These are phyloP conservation scores for Scalesia atractyloides DNA, from an alignment of 129 eudicot genomes.

Conservation along the genomic window DNA sequence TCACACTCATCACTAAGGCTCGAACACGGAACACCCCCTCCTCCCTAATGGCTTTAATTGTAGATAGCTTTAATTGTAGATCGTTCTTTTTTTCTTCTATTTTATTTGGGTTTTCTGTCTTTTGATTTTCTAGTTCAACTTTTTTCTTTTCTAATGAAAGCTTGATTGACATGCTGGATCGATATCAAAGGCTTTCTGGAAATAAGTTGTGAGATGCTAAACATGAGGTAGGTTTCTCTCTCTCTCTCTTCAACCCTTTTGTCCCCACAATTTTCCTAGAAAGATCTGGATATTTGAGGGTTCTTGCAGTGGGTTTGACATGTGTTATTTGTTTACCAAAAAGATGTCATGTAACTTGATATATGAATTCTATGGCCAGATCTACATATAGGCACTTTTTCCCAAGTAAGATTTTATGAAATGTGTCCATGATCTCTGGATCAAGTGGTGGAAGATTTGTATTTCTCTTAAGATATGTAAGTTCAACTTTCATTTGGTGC, in stretches of 20 bases:
- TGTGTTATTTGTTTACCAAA: slow-evolving; percentile 45
- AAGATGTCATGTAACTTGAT: slow-evolving; percentile 48
- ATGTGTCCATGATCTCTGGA: no score
- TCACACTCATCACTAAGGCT: no score
- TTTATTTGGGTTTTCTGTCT: neutral
- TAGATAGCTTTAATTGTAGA: no score
- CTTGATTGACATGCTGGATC: slow-evolving; percentile 64
- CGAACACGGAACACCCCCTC: no score
- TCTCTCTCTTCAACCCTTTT: neutral
- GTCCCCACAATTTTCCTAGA: neutral
- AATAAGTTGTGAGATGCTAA: slow-evolving; percentile 96
- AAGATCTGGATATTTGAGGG: slow-evolving; percentile 38
- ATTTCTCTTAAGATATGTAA: no score
- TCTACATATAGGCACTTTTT: slow-evolving; percentile 56
- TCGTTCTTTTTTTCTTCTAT: neutral
- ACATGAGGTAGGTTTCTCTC: slow-evolving; percentile 65
- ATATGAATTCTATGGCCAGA: slow-evolving; percentile 54
- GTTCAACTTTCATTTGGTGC: no score
- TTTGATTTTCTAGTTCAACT: slow-evolving; percentile 1
- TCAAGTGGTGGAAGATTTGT: no score
- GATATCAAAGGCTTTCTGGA: slow-evolving; percentile 67
- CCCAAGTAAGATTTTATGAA: slow-evolving; percentile 29
- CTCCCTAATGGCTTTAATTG: no score
- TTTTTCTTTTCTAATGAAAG: slow-evolving; percentile 28
- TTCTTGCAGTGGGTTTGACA: slow-evolving; percentile 1